phyloP scores from a whole-genome alignment of 345 rosid species.

The Salix purpurea region DNA sequence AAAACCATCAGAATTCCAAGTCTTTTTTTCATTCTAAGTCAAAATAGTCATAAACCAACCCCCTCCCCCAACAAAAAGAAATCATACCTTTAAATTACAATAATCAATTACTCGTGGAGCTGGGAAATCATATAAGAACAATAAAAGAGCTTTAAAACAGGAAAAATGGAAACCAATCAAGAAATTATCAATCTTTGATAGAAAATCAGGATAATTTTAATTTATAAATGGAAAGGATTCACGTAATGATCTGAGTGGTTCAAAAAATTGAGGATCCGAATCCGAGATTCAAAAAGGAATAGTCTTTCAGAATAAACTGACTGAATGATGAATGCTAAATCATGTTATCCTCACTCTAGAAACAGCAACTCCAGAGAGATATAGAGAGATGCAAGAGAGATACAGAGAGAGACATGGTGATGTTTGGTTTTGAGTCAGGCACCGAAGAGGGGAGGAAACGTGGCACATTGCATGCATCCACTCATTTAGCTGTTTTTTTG shows the following conservation, averaged over 20 bases:
- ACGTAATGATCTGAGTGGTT: conserved; percentile 16
- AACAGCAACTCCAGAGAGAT: conserved; percentile 27
- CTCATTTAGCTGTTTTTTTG: not conserved
- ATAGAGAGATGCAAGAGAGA: conserved; percentile 33
- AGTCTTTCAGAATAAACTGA: not conserved
- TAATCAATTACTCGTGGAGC: conserved; percentile 7
- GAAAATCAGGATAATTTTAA: conserved; percentile 5
- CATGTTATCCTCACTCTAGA: conserved; percentile 21
- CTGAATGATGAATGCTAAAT: not conserved
- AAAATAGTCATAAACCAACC: not conserved
- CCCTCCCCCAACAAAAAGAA: not conserved
- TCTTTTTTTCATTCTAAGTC: not conserved
- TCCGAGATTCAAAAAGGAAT: conserved; percentile 14
- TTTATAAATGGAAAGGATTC: conserved; percentile 36
- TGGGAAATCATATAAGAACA: not conserved
- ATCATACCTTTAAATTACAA: not conserved
- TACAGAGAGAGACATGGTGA: conserved; percentile 14
- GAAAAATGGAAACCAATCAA: not conserved
- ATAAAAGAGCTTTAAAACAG: not conserved
- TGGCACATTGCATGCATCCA: conserved; percentile 43
- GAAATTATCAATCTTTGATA: conserved; percentile 17
- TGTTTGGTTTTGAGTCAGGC: conserved; percentile 14
- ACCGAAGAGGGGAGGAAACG: conserved; percentile 43
- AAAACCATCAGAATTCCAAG: not conserved
- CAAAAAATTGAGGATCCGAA: conserved; percentile 34